Conservation (phyloP, 192 early-diverging fungal genomes). For the Coemansia sp. region DNA sequence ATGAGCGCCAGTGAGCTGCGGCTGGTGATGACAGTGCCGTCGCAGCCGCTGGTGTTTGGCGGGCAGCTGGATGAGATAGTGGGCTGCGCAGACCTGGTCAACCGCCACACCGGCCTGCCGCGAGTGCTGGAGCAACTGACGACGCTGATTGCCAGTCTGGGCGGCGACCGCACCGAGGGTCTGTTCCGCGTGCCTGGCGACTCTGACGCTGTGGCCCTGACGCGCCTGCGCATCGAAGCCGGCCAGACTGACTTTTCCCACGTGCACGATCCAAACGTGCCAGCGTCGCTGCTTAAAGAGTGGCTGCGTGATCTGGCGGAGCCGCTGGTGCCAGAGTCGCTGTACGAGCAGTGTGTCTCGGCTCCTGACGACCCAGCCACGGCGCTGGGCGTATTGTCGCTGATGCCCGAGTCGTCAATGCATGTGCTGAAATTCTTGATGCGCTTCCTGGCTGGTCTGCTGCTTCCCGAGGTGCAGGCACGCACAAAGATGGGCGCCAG, state of each 20-base stretch:
- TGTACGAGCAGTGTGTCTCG: constrained; percentile 77
- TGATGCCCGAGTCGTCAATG: constrained; percentile 19
- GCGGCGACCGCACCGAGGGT: constrained; percentile 82
- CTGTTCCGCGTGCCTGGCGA: constrained; percentile 97
- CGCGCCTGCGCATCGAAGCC: constrained; percentile 81
- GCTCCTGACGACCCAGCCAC: constrained; percentile 57
- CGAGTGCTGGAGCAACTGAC: constrained; percentile 80
- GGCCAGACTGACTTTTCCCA: constrained; percentile 70
- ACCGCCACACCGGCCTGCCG: constrained; percentile 59
- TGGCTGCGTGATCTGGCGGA: constrained; percentile 94
- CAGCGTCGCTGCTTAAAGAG: constrained; percentile 85
- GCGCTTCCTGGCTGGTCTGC: constrained; percentile 79
- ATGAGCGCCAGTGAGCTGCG: constrained; percentile 66
- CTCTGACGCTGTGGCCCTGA: constrained; percentile 72
- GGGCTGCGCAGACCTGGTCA: constrained; percentile 48
- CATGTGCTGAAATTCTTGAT: constrained; percentile 77
- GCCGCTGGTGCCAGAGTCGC: constrained; percentile 79
- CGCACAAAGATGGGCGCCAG: constrained; percentile 86
- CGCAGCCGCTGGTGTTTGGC: constrained; percentile 85
- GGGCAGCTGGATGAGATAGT: constrained; percentile 87
- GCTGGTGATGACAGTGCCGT: constrained; percentile 75
- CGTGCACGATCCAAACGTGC: constrained; percentile 88
- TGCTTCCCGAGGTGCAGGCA: constrained; percentile 66
- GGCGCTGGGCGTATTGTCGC: constrained; percentile 55
- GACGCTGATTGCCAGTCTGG: constrained; percentile 68